Base-by-base conservation (phyloP, 176 grass and related monocot species). In the Phragmites australis region DNA sequence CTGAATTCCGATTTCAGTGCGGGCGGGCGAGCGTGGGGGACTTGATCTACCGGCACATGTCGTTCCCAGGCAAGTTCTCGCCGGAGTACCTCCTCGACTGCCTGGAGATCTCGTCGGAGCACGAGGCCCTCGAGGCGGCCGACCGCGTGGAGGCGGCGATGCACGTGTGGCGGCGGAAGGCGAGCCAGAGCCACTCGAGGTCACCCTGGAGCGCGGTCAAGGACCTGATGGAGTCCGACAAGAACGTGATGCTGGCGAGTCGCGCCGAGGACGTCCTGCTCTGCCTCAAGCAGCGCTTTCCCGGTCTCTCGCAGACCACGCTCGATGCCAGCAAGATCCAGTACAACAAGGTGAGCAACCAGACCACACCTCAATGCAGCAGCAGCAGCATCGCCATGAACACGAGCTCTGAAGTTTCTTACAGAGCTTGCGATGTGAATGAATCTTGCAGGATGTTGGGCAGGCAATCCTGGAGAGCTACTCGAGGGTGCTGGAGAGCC, bases 381-480 rank as follows among this genome's bases (percentile, higher is more conserved):
- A 52, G 17, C 30, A 8, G 75, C 44, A 52, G 11, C 45, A 41
- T 50, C 19, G 21, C 55, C 76, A 65, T 86, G 6, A 19, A 19
- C 13, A 34, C n/a, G 22, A 49, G 30, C 29, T 5, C 12, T 15
- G 5, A 65, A 57, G 45, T 21, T 74, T 62, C 52, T 48, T 11
- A 81, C 22, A 49, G 54, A 22, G 41, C 21, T 64, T 42, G 19
- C 79, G 65, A 81, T 49, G 1, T 59, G 22, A 49, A 83, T 49
- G 29, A 61, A 93, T 47, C 49, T 81, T 49, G 42, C 51, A 95
- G 96, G 96, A 99, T 86, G 88, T 99, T 69, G 96, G 96, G 31
- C 96, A 99, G 56, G 90, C 92, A 42, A 95, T 99, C 45, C 72
- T 99, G 45, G 96, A 99, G 88, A 99, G 96, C 86, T 99, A 99